Conservation (phyloP, 2,329 filamentous ascomycete genomes). For the Colletotrichum simmondsii region DNA sequence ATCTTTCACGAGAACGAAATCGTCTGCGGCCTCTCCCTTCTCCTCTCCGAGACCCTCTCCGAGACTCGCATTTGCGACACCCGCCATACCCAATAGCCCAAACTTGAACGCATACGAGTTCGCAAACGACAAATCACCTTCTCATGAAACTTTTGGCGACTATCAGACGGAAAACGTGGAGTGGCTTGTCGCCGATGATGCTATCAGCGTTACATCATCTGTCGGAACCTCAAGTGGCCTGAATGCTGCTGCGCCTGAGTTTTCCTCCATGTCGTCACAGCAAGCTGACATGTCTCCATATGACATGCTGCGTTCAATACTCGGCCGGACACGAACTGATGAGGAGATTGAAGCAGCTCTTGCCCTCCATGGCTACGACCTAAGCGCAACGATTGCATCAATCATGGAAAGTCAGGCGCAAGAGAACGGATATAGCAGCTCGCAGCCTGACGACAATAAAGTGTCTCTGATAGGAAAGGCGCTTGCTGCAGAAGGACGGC, state of each 20-base stretch:
- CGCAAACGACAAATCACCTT: constrained; percentile 81
- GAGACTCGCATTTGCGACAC: constrained; percentile 87
- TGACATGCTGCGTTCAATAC: constrained; percentile 94
- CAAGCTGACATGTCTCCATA: constrained; percentile 96
- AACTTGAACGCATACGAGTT: constrained; percentile 96
- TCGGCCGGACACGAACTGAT: constrained; percentile 88
- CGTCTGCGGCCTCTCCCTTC: constrained; percentile 87
- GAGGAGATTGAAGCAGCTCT: constrained; percentile 95
- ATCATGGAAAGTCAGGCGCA: constrained; percentile 80
- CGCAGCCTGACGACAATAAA: constrained; percentile 63
- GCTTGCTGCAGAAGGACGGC: constrained; percentile 79
- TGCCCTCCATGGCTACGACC: constrained; percentile 89
- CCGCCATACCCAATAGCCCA: constrained; percentile 92
- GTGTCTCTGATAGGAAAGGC: constrained; percentile 89
- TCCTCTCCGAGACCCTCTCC: constrained; percentile 94
- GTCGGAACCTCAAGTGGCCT: constrained; percentile 75
- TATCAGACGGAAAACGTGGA: constrained; percentile 95
- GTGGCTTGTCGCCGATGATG: constrained; percentile 93
- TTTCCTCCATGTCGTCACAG: constrained; percentile 66
- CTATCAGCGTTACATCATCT: constrained; percentile 82
- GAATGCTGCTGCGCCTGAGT: constrained; percentile 86
- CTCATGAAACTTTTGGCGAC: constrained; percentile 89
- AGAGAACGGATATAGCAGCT: constrained; percentile 47
- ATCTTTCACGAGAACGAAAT: constrained; percentile 81
- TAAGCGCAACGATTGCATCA: constrained; percentile 89